A percentile compares a stretch with the other conserved stretches of the same genome.
These are phyloP conservation scores for Mayamaea pseudoterrestris DNA, from an alignment of 108 stramenopile species.

Conservation along the genomic window DNA sequence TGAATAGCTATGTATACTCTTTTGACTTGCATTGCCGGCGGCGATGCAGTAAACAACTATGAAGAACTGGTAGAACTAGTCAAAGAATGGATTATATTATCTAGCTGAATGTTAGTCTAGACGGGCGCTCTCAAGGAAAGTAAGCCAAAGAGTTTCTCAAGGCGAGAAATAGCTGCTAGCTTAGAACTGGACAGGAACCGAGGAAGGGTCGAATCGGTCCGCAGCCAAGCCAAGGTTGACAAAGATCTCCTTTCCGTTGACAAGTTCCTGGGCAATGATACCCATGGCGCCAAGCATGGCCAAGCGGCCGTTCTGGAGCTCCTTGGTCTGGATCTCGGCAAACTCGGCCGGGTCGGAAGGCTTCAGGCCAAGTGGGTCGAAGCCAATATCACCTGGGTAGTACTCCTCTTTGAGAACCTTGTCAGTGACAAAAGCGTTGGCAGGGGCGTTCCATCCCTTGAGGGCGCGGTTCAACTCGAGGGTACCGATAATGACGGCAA, in stretches of 20 bases:
- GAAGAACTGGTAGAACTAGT: too few species aligned
- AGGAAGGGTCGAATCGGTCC: slow-evolving; percentile 23
- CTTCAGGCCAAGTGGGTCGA: slow-evolving; percentile 71
- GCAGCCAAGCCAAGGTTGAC: slow-evolving; percentile 24
- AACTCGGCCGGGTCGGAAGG: slow-evolving; percentile 50
- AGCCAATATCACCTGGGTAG: slow-evolving; percentile 69
- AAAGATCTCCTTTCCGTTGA: slow-evolving; percentile 53
- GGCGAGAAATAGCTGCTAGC: too few species aligned
- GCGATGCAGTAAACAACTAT: too few species aligned
- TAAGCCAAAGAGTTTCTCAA: too few species aligned
- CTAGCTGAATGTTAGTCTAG: too few species aligned
- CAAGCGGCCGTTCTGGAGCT: slow-evolving; percentile 80
- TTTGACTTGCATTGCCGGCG: too few species aligned
- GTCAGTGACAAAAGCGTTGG: slow-evolving; percentile 17
- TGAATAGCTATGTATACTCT: too few species aligned
- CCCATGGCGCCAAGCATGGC: slow-evolving; percentile 70
- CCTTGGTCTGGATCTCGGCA: slow-evolving; percentile 62
- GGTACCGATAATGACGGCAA: slow-evolving; percentile 9
- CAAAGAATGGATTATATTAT: too few species aligned
- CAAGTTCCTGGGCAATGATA: slow-evolving; percentile 64
- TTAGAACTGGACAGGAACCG: slow-evolving; percentile 24
- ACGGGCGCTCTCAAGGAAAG: too few species aligned
- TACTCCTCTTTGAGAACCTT: slow-evolving; percentile 50
- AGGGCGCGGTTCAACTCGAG: slow-evolving; percentile 11
- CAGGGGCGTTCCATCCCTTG: slow-evolving; percentile 8